Base-by-base conservation (phyloP, 768 basidiomycete genomes). In the Mycena pura region DNA sequence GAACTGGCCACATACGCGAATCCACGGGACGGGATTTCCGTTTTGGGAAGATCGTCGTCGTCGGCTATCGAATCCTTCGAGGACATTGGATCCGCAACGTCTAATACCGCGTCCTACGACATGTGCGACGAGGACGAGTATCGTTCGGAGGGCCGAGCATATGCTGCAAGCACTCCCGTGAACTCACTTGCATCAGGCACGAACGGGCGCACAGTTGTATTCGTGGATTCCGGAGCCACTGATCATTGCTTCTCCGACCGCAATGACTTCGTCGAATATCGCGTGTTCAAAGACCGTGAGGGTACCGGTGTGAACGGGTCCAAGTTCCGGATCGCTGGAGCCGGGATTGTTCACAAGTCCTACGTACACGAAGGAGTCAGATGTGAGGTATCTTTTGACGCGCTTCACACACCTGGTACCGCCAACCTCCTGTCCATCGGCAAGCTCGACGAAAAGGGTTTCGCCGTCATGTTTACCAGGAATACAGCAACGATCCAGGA, bases 361-460 rank as follows among this genome's bases (percentile, higher is more conserved):
- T 21, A 54, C 43, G 3, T 45, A 54, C 53, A n/a, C n/a, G n/a
- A n/a, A 27, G n/a, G 22, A 41, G 53, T 7, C 28, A 34, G 31
- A 17, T 11, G 14, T 29, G 27, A 28, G 31, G 31, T n/a, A 54
- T 54, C 25, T 19, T 17, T 22, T 34, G 19, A 55, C 19, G 53
- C 53, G 21, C 43, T 55, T 13, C 53, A 55, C 15, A 55, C 53
- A 9, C 53, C 53, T 15, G 53, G 45, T n/a, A 50, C 48, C 22
- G 48, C 34, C 10, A 50, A 50, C 32, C 48, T 50, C 32, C 34
- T 50, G 15, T 50, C 48, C 48, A 25, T 50, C 48, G 34, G 32
- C 6, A 50, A 50, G 24, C 48, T 50, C 6, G 48, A 50, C 6
- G 39, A 40, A 10, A 41, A 25, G 31, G 51, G 51, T 8, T 53